A percentile compares a stretch with the other conserved stretches of the same genome.
Conservation (phyloP, 2,329 filamentous ascomycete genomes). For the Ceratocystis diversiconidia region DNA sequence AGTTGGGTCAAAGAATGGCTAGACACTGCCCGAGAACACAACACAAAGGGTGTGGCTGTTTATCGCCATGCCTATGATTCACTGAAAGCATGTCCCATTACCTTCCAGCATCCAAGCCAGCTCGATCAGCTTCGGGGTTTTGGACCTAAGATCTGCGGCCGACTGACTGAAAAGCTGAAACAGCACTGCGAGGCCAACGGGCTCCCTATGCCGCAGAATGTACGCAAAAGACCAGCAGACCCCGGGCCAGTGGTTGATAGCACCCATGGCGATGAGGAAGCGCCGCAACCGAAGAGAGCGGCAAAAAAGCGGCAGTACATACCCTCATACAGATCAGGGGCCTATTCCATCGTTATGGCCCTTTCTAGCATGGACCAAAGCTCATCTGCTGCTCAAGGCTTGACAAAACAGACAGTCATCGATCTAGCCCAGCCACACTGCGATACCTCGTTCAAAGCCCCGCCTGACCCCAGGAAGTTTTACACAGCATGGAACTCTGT, state of each 20-base stretch:
- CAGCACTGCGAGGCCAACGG: conserved; percentile 52
- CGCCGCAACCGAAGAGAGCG: conserved; percentile 40
- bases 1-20: conserved; percentile 67
- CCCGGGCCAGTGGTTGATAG: background rate
- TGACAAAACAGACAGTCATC: conserved; percentile 56
- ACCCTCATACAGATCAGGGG: conserved; percentile 55
- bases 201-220: conserved; percentile 45
- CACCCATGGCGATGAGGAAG: conserved; percentile 21
- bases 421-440: conserved; percentile 56
- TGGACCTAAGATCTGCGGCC: conserved; percentile 55
- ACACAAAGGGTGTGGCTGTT: conserved; percentile 54
- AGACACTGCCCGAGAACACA: conserved; percentile 52
- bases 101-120: conserved; percentile 58
- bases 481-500: conserved; percentile 77
- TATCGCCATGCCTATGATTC: conserved; percentile 67
- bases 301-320: conserved; percentile 54
- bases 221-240: conserved; percentile 22
- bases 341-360: conserved; percentile 57
- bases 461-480: conserved; percentile 51
- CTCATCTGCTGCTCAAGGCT: conserved; percentile 31
- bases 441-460: conserved; percentile 57
- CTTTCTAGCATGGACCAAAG: conserved; percentile 46
- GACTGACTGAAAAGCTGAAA: conserved; percentile 47
- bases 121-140: conserved; percentile 60
- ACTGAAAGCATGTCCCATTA: conserved; percentile 58